phyloP scores from a whole-genome alignment of 2,329 filamentous ascomycete genomes.

The Dendryphion nanum region DNA sequence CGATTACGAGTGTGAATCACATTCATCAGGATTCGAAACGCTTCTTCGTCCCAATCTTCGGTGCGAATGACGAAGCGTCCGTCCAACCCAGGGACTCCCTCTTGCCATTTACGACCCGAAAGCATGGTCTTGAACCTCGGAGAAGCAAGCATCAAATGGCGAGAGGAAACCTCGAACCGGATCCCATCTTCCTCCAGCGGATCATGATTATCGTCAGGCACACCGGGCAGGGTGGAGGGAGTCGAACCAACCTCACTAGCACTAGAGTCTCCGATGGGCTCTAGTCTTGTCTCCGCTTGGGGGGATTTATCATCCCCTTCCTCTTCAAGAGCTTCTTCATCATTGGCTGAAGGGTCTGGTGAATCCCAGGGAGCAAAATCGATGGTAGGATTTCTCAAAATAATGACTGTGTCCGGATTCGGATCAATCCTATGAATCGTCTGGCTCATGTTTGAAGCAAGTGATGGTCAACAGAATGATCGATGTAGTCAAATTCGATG shows the following conservation, averaged over 20 bases:
- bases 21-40: constrained; percentile 44
- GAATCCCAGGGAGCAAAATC: constrained; percentile 3
- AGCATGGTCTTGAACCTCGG: constrained; percentile 3
- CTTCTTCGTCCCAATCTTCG: constrained; percentile 34
- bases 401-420: constrained; percentile 5
- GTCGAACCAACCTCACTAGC: not conserved
- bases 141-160: constrained; percentile 8
- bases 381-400: constrained; percentile 1
- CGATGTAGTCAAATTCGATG: no score
- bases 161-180: constrained; percentile 7
- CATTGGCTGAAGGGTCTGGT: not conserved
- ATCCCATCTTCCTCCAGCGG: constrained; percentile 2
- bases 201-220: not conserved
- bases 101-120: constrained; percentile 2
- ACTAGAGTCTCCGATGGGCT: not conserved
- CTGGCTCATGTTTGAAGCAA: no score
- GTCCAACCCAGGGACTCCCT: not conserved
- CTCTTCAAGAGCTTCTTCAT: not conserved
- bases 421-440: constrained; percentile 4
- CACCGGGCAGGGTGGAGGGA: not conserved
- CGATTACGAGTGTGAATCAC: constrained; percentile 45
- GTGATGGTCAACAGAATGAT: no score
- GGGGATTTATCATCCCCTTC: not conserved
- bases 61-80: constrained; percentile 1
- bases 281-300: not conserved